Percentiles rank a stretch among this genome's conserved stretches.
phyloP scores from a whole-genome alignment of 495 filamentous ascomycete species.

The Daldinia bambusicola region DNA sequence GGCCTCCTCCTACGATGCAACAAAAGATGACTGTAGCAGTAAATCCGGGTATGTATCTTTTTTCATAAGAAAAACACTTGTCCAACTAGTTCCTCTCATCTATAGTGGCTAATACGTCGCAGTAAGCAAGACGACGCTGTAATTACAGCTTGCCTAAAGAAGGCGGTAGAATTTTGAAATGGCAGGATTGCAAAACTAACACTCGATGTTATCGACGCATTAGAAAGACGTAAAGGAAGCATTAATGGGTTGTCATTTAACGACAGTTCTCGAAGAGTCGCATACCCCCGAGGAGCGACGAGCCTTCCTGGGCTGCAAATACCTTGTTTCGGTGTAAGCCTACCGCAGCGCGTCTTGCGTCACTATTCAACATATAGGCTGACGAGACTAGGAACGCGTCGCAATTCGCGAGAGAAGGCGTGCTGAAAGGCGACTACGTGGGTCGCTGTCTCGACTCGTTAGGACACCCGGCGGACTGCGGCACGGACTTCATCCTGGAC shows the following conservation, averaged over 20 bases:
- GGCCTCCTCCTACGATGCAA: conserved; percentile 29
- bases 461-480: conserved; percentile 35
- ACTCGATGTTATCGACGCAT: not conserved
- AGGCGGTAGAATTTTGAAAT: not conserved
- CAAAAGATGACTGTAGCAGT: conserved; percentile 38
- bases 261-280: conserved; percentile 28
- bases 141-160: not conserved
- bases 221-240: conserved; percentile 29
- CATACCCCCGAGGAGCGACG: conserved; percentile 48
- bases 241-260: conserved; percentile 21
- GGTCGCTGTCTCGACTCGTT: conserved; percentile 44
- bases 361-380: conserved; percentile 4
- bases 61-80: not conserved
- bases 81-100: not conserved
- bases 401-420: conserved; percentile 46
- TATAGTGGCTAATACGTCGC: not conserved
- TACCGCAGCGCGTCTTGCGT: not conserved
- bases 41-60: conserved; percentile 12
- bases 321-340: conserved; percentile 48
- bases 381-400: conserved; percentile 45
- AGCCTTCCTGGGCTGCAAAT: conserved; percentile 49
- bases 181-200: not conserved
- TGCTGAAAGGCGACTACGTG: conserved; percentile 38
- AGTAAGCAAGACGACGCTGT: not conserved
- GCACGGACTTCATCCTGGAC: conserved; percentile 44